phyloP scores from a whole-genome alignment of 2,329 filamentous ascomycete species.

The Pseudodiploospora longispora region DNA sequence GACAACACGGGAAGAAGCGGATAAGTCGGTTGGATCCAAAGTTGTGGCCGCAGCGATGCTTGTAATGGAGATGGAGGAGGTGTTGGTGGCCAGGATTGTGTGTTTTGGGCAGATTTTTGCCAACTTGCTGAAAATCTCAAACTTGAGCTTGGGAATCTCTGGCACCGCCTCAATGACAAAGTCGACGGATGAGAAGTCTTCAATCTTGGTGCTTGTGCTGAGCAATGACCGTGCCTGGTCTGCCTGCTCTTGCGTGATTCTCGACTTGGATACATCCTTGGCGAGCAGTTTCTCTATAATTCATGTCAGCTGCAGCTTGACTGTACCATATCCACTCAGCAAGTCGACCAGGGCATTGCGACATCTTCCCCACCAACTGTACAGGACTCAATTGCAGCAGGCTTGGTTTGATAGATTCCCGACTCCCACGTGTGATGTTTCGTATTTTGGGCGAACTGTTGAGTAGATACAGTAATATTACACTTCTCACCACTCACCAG shows the following conservation, averaged over 20 bases:
- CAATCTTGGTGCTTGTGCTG: conserved; percentile 61
- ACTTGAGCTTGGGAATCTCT: conserved; percentile 82
- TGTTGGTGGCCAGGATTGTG: conserved; percentile 92
- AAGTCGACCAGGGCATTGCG: too few relatives aligned
- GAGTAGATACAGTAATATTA: neutral
- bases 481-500: conserved; percentile 45
- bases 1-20: conserved; percentile 78
- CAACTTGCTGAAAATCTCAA: conserved; percentile 75
- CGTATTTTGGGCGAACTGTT: too few relatives aligned
- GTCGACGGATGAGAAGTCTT: conserved; percentile 73
- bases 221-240: conserved; percentile 64
- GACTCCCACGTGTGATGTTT: too few relatives aligned
- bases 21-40: conserved; percentile 68
- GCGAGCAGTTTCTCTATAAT: conserved; percentile 74
- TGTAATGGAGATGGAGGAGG: conserved; percentile 96
- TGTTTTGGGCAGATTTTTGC: conserved; percentile 76
- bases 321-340: neutral
- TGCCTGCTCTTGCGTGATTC: conserved; percentile 75
- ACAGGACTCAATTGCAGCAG: too few relatives aligned
- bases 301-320: conserved; percentile 2
- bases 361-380: too few relatives aligned
- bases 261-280: conserved; percentile 85
- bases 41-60: conserved; percentile 85
- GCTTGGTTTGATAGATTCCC: too few relatives aligned
- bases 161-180: conserved; percentile 98